These are phyloP conservation scores for Taiozyma onychis DNA, from an alignment of 1,139 yeast species.

Conservation along the genomic window DNA sequence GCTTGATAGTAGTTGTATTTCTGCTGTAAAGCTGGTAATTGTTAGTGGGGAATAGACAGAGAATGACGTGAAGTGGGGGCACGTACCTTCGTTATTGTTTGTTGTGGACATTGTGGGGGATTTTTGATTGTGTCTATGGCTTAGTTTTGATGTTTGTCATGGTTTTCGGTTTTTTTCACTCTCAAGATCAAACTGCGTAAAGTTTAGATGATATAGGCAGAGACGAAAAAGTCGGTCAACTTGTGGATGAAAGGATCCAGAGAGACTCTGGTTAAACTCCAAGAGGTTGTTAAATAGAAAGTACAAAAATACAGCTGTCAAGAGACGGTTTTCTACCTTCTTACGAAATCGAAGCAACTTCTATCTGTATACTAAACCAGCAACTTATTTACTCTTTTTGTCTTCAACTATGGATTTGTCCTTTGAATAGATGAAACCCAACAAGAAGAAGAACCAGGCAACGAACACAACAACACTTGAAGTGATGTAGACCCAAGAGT, in stretches of 20 bases:
- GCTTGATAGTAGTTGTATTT: slow-evolving; percentile 51
- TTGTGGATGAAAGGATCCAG: background rate
- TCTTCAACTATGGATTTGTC: slow-evolving; percentile 16
- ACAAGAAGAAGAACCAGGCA: slow-evolving; percentile 73
- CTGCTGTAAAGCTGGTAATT: slow-evolving; percentile 13
- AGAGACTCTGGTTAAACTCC: background rate
- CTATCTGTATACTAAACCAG: background rate
- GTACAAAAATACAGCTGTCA: too few species aligned
- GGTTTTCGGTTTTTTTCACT: background rate
- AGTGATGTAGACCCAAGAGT: slow-evolving; percentile 86
- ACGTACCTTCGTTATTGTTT: background rate
- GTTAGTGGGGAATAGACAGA: background rate
- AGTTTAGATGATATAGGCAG: background rate
- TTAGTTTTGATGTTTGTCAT: background rate
- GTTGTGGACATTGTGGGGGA: background rate
- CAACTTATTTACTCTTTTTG: slow-evolving; percentile 15
- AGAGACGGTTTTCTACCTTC: too few species aligned
- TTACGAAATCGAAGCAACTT: background rate
- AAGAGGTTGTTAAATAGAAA: too few species aligned
- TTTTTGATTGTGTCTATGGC: background rate
- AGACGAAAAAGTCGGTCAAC: background rate
- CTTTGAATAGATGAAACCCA: slow-evolving; percentile 41
- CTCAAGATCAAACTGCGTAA: background rate
- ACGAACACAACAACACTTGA: slow-evolving; percentile 63
- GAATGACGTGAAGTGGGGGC: background rate